Evolutionary conservation across 2,329 filamentous ascomycete genomes (phyloP), one percentile per base, ranked within the genome.

Genomic region (Fusarium ramigenum): DNA sequence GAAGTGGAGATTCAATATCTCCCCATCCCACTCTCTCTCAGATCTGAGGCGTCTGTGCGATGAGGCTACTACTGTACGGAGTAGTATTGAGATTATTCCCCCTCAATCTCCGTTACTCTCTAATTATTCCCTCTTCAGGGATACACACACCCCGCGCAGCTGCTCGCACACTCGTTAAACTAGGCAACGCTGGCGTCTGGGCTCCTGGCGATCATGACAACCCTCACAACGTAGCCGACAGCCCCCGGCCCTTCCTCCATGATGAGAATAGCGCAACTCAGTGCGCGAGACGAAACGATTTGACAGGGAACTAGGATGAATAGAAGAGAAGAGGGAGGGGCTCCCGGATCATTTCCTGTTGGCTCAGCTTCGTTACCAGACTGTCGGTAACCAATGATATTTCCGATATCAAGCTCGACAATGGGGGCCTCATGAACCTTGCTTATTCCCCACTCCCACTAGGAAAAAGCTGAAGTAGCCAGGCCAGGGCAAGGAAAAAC

Each of bases 321-420:
- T 52, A 10, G 12, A 50, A 40, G 52, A 56, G 9, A 37, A 37
- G 16, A 9, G 36, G 37, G 57, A 37, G 67, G 39, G 49, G 49
- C 34, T 12, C 11, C 66, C 60, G 50, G 65, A 50, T 64, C 42
- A 23, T 58, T 70, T 73, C 74, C 74, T 66, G 69, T 76, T 76
- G 74, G 74, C 52, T 71, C 71, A 62, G 42, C 66, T 60, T 52
- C 63, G 62, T 59, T 63, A 69, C 74, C 53, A 70, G 69, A 32
- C 28, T 9, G 49, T 52, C n/a, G 74, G 74, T 63, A 64, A 32
- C 62, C 73, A 75, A 72, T 75, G 16, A 54, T 21, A 34, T 11
- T 30, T 10, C 32, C 19, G 18, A 4, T 69, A 57, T 21, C 16
- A 18, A 37, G 44, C 49, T 58, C 50, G 57, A 63, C 49, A 60